Conservation (phyloP, 116 monocot genomes). For the Phalaenopsis hybrid region DNA sequence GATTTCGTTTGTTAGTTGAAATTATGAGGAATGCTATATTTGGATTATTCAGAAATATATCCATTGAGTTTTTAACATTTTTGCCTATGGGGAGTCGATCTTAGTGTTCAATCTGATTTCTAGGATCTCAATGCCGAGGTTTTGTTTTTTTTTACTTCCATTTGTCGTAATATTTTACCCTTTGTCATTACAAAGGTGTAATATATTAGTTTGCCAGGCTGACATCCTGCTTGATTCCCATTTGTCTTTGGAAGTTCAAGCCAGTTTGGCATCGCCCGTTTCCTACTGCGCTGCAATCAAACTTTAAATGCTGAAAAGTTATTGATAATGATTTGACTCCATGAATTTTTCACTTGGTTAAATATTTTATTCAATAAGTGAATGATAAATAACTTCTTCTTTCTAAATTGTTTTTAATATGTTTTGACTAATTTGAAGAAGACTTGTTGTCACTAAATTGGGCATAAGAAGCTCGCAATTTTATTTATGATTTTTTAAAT, state of each 20-base stretch:
- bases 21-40: not conserved
- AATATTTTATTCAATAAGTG: not conserved
- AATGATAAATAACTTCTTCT: not conserved
- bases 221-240: not conserved
- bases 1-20: not conserved
- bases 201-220: not conserved
- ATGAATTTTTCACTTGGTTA: not conserved
- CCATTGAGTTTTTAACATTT: not conserved
- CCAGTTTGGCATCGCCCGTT: not conserved
- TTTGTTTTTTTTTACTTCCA: not conserved
- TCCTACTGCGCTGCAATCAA: not conserved
- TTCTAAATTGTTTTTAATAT: not conserved
- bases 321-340: not conserved
- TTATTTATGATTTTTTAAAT: no score
- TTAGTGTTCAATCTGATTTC: not conserved
- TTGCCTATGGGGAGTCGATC: not conserved
- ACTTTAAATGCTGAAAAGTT: not conserved
- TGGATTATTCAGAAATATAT: not conserved
- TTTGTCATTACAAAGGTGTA: not conserved
- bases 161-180: not conserved
- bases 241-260: not conserved
- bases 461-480: no score
- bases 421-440: not conserved
- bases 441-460: no score
- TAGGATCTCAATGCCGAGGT: not conserved